Base-by-base conservation (phyloP, 257 asterid genomes). In the Plantago ovata region DNA sequence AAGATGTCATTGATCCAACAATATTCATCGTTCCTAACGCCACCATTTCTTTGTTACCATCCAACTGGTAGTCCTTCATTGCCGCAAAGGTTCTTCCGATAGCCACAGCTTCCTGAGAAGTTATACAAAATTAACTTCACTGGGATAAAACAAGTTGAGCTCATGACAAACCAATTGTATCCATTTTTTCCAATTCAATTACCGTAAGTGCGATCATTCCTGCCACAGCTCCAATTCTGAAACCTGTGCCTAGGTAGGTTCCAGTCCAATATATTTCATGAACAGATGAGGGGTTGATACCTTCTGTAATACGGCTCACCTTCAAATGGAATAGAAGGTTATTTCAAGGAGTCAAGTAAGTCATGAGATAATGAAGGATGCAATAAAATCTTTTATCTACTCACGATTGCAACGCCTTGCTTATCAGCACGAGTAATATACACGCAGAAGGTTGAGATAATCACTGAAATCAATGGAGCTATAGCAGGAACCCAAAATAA, bases 51-150 rank as follows among this genome's bases (percentile, higher is more conserved):
- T 75, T 79, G 84, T 86, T 83, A 6, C 93, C 95, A 60, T 83
- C 93, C 62, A 86, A 38, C 41, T 81, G 87, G 58, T 86, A 86
- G 67, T 83, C 93, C 59, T 83, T 86, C 87, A 83, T 23, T 5
- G 89, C 75, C 15, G 95, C 95, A 63, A 86, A 86, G 28, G 94
- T 86, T 77, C 95, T 71, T 38, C 89, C 93, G 43, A 83, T 83
- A 8, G 93, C 93, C 39, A 76, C 74, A n/a, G 95, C 95, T 81
- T 86, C 95, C 95, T 86, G 76, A 36, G 44, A 51, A 50, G 24
- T 5, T 28, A 53, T 21, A 21, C 9, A 21, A 10, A 20, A n/a
- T 56, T 7, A 18, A 43, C 32, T 46, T 45, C 23, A 11, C 12
- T 16, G 10, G 19, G 7, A 40, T 38, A 11, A 0, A 4, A 21